A percentile compares a stretch with the other conserved stretches of the same genome.
Evolutionary conservation across 2,329 filamentous ascomycete species (phyloP).

Genomic region (Fusarium graminum): DNA sequence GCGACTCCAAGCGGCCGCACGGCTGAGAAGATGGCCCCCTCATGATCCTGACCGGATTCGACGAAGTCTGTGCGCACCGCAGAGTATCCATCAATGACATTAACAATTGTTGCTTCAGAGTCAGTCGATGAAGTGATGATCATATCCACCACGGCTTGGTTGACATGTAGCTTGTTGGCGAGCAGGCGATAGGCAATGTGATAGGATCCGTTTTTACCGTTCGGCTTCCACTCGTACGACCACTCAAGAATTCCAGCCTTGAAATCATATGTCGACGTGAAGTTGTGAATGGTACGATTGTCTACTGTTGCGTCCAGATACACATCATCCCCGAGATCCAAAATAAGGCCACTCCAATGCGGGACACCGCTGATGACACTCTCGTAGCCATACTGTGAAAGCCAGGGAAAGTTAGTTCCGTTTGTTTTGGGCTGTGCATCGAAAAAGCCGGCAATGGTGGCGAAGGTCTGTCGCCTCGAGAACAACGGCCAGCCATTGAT

Average conservation of each 20-base stretch:
- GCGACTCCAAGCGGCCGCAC: slow-evolving; percentile 3
- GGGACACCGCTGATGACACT: not conserved
- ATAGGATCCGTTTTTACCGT: fast-evolving
- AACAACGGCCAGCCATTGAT: slow-evolving; percentile 21
- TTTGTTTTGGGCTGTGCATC: not conserved
- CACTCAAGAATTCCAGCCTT: slow-evolving; percentile 2
- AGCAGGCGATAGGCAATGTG: not conserved
- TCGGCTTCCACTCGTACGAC: not conserved
- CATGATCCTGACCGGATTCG: not conserved
- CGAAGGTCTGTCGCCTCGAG: slow-evolving; percentile 3
- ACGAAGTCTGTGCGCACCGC: slow-evolving; percentile 10
- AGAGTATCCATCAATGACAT: slow-evolving; percentile 11
- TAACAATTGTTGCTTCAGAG: not conserved
- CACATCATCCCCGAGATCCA: not conserved
- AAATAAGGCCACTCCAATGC: slow-evolving; percentile 1
- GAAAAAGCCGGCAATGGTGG: not conserved
- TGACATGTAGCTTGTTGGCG: slow-evolving; percentile 4
- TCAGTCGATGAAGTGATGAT: not conserved
- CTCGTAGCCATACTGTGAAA: slow-evolving; percentile 15
- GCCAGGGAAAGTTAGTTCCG: slow-evolving; percentile 12
- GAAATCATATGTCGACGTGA: slow-evolving; percentile 7
- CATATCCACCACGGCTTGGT: slow-evolving; percentile 1
- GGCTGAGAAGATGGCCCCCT: slow-evolving; percentile 4
- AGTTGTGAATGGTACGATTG: not conserved
- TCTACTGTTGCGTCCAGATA: slow-evolving; percentile 17